phyloP scores from a whole-genome alignment of 2,329 filamentous ascomycete species.

The Clarireedia homoeocarpa region DNA sequence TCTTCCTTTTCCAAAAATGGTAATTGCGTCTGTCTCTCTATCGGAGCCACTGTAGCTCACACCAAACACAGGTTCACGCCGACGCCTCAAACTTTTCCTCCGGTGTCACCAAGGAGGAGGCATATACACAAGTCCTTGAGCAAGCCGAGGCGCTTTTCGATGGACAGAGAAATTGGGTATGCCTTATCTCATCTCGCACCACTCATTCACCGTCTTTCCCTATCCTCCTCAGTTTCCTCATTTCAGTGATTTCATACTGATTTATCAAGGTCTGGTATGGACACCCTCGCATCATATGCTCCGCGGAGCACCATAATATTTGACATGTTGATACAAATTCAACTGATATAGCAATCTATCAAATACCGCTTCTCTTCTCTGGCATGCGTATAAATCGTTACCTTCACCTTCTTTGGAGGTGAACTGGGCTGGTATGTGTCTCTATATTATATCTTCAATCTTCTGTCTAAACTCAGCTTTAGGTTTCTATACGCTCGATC shows the following conservation, averaged over 20 bases:
- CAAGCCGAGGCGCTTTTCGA: constrained; percentile 63
- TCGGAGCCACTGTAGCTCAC: too few species aligned
- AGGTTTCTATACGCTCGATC: constrained; percentile 69
- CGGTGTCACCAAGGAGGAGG: constrained; percentile 61
- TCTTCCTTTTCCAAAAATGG: too few species aligned
- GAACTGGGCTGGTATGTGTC: constrained; percentile 62
- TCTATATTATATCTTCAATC: background rate
- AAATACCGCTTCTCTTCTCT: constrained; percentile 68
- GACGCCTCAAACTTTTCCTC: constrained; percentile 67
- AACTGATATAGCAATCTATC: constrained; percentile 57
- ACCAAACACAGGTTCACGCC: constrained; percentile 45
- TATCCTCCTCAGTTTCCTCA: too few species aligned
- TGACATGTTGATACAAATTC: too few species aligned
- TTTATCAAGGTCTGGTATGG: background rate
- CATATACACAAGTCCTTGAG: constrained; percentile 65
- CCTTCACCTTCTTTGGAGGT: constrained; percentile 56
- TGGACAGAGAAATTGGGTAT: constrained; percentile 73
- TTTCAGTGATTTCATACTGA: background rate
- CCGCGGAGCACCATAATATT: too few species aligned
- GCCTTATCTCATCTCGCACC: background rate
- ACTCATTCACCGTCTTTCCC: too few species aligned
- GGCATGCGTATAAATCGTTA: constrained; percentile 72
- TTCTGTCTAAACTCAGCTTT: background rate
- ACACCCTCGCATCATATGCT: too few species aligned
- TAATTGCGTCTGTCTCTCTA: too few species aligned